These are phyloP conservation scores for Aurantiochytrium sp. DNA, from an alignment of 108 stramenopile species.

Conservation along the genomic window DNA sequence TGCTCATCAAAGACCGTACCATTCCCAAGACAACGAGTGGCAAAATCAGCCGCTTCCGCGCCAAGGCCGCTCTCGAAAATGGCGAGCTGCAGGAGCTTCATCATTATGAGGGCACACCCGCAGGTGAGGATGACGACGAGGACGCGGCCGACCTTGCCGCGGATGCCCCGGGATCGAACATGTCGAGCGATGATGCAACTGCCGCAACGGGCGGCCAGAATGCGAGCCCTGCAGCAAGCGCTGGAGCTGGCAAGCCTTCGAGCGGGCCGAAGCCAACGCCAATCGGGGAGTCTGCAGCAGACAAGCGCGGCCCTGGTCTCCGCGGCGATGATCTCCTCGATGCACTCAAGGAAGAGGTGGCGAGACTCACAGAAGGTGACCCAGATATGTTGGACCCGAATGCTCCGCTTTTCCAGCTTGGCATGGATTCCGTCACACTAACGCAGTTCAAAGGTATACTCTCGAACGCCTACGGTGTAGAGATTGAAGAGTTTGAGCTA, in stretches of 20 bases:
- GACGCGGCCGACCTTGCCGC: not conserved
- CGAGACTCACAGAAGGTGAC: not conserved
- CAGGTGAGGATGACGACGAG: not conserved
- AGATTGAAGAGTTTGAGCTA: not conserved
- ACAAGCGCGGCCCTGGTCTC: not conserved
- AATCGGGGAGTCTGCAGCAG: not conserved
- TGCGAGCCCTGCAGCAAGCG: not conserved
- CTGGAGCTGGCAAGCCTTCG: not conserved
- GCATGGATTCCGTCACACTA: not conserved
- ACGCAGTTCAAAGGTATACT: constrained; percentile 14
- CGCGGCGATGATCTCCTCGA: not conserved
- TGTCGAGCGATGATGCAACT: not conserved
- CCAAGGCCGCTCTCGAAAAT: constrained; percentile 34
- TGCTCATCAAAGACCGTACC: constrained; percentile 70
- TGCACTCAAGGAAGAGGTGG: constrained; percentile 10
- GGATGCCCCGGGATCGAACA: not conserved
- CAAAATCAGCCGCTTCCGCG: constrained; percentile 91
- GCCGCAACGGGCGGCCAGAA: not conserved
- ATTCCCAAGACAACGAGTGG: constrained; percentile 96
- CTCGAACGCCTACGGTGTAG: not conserved
- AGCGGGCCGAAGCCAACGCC: not conserved
- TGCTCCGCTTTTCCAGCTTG: not conserved
- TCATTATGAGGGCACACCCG: not conserved
- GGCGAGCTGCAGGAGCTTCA: constrained; percentile 21
- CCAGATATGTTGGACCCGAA: not conserved